Evolutionary conservation across 163 green algal species (phyloP), one percentile per base, ranked within the genome.

Genomic region (Prototheca cutis): DNA sequence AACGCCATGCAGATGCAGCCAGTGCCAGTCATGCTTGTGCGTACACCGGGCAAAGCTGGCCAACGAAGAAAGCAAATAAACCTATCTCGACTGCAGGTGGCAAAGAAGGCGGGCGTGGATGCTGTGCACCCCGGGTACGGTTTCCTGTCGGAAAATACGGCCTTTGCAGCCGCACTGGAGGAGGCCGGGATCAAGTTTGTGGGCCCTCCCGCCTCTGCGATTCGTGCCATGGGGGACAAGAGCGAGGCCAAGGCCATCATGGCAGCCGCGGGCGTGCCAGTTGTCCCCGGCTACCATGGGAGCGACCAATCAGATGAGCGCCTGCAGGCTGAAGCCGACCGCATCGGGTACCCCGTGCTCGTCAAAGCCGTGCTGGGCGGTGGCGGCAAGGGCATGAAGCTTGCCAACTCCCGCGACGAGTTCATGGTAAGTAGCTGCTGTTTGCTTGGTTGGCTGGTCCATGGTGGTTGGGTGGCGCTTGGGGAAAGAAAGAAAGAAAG

Each of bases 361-460:
- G 79, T 98, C 17, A 98, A 98, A 65, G 90, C 91, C 1, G 85
- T 89, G 33, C 70, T 84, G 33, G 91, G 91, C 2, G 91, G 91
- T 6, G 91, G 91, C 33, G 91, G 91, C 53, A 95, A 95, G 74
- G 87, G 87, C 66, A 94, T 95, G 84, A 94, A 93, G 75, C 66
- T 94, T 29, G 85, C 84, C 1, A 6, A 19, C 3, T 45, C 40
- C 19, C 40, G 33, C 0, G 24, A 18, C 15, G 40, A 74, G 34
- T 76, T 75, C 57, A 36, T 74, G 52, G 65, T 73, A 47, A 42
- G 45, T 25, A n/a, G n/a, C n/a, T n/a, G n/a, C n/a, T n/a, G n/a
- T n/a, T n/a, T n/a, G n/a, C n/a, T n/a, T n/a, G n/a, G n/a, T n/a
- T n/a, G n/a, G n/a, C n/a, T n/a, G n/a, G n/a, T n/a, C n/a, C n/a